A percentile compares a stretch with the other conserved stretches of the same genome.
These are phyloP conservation scores for Aleurites moluccanus DNA, from an alignment of 441 rosid genomes.

Conservation along the genomic window DNA sequence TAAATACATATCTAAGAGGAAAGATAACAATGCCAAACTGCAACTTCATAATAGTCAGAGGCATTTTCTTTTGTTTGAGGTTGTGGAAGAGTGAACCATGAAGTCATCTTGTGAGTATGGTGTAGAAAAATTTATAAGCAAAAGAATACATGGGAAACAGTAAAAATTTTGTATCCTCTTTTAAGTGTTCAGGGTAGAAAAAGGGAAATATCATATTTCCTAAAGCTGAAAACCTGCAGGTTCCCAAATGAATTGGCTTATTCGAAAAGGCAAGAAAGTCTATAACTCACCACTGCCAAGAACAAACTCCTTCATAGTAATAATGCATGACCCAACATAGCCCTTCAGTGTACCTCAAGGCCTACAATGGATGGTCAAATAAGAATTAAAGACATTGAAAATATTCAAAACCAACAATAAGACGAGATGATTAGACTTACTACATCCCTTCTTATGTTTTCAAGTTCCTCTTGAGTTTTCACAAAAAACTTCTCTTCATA, in stretches of 20 bases:
- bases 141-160: neutral
- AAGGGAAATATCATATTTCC: neutral
- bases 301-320: conserved; percentile 95
- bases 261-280: conserved; percentile 15
- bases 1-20: neutral
- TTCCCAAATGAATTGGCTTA: too few relatives aligned
- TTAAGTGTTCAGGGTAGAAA: neutral
- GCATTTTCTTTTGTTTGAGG: neutral
- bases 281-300: conserved; percentile 93
- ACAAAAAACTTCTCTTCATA: conserved; percentile 79
- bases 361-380: conserved; percentile 45
- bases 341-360: conserved; percentile 82
- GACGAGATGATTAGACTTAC: conserved; percentile 45
- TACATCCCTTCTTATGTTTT: conserved; percentile 74
- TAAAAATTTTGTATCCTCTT: neutral
- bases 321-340: conserved; percentile 98
- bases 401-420: conserved; percentile 3
- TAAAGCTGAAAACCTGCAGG: neutral
- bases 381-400: conserved; percentile 19
- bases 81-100: too few relatives aligned
- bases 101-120: neutral
- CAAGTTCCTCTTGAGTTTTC: conserved; percentile 64
- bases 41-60: neutral
- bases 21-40: neutral
- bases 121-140: neutral